Evolutionary conservation across 805 yeast species (phyloP), one percentile per base, ranked within the genome.

Genomic region (Candida sanyiensis): DNA sequence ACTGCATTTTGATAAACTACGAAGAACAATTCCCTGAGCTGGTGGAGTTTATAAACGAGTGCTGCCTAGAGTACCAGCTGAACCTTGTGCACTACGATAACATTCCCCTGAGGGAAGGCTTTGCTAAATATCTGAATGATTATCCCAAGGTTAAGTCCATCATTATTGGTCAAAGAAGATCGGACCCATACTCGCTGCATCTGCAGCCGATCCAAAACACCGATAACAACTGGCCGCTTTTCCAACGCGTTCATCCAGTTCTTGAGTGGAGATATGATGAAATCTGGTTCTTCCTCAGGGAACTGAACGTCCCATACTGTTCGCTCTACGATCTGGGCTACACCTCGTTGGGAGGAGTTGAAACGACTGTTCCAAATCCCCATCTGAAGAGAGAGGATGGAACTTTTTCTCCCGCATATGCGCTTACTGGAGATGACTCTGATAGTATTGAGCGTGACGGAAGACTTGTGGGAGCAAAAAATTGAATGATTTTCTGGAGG

Each of bases 151-250:
- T 85, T n/a, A 71, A 75, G 51, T 82, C 90, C 3, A 79, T 93
- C 0, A 69, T 90, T 20, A 90, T 93, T 5, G 98, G 98, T 0
- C 85, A 87, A 22, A 69, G 98, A 39, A 70, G 83, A 40, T 77
- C 86, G 3, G 98, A 93, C 56, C 97, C 98, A 0, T 84, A 72
- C 59, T 93, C 95, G 0, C 66, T 63, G 3, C 49, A 64, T 16
- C 64, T 90, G 33, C 45, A 63, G 20, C 69, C 73, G 32, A 72
- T 85, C 37, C 94, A 87, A 54, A 60, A 54, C 28, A 93, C 98
- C 0, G 96, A 90, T 54, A 80, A 79, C 42, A 79, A 87, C 42
- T 93, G 97, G 97, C 98, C 98, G 5, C 63, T 69, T 20, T 90
- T 93, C 55, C 61, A 80, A 46, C 63, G 98, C 35, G 66, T 89